A percentile compares a stretch with the other conserved stretches of the same genome.
phyloP scores from a whole-genome alignment of 306 rosid genomes.

The Medicago lupulina region DNA sequence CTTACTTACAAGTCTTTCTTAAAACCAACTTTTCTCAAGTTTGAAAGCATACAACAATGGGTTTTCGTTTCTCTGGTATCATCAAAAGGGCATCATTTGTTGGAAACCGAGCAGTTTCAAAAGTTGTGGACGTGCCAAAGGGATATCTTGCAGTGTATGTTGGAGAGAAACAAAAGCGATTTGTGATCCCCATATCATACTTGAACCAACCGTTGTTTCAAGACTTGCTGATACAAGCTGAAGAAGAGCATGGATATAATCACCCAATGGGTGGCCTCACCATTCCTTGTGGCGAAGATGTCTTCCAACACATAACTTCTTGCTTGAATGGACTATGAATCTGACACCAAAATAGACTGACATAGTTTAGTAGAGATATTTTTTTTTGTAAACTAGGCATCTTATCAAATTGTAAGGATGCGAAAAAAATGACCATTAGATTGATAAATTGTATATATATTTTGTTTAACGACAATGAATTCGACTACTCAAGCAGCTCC shows the following conservation, averaged over 20 bases:
- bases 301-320: conserved; percentile 34
- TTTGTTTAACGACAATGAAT: conserved; percentile 9
- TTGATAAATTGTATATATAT: neutral
- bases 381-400: neutral
- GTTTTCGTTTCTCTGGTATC: conserved; percentile 28
- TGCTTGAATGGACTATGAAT: conserved; percentile 16
- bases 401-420: neutral
- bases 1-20: neutral
- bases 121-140: neutral
- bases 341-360: neutral
- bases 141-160: conserved; percentile 9
- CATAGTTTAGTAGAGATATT: neutral
- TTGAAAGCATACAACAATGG: conserved; percentile 23
- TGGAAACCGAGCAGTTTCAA: neutral
- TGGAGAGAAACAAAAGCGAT: neutral
- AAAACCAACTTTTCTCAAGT: neutral
- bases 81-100: neutral
- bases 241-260: conserved; percentile 50
- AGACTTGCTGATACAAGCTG: conserved; percentile 39
- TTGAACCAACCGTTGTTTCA: conserved; percentile 50
- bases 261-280: conserved; percentile 59
- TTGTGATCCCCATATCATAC: neutral
- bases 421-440: neutral
- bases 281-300: conserved; percentile 46
- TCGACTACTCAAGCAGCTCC: neutral